phyloP scores from a whole-genome alignment of 768 basidiomycete species.

The Sistotremastrum suecicum region DNA sequence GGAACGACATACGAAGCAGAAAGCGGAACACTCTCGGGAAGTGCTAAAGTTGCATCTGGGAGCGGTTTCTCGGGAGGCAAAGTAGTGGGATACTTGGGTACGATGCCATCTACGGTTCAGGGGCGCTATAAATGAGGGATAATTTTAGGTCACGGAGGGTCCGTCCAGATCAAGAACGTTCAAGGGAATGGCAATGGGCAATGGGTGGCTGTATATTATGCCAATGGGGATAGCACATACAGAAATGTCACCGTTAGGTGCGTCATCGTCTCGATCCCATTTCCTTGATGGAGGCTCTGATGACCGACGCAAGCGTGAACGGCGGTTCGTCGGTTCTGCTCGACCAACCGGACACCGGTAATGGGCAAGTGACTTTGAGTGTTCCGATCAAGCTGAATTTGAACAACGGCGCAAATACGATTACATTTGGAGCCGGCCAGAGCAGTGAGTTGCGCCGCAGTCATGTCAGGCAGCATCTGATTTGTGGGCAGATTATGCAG shows the following conservation, averaged over 20 bases:
- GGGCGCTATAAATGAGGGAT: not conserved
- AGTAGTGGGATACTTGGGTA: slow-evolving; percentile 43
- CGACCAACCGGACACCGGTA: slow-evolving; percentile 45
- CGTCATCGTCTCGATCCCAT: slow-evolving; percentile 2
- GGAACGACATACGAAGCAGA: slow-evolving; percentile 48
- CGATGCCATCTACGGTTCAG: slow-evolving; percentile 1
- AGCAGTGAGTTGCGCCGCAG: slow-evolving; percentile 24
- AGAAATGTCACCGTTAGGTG: slow-evolving; percentile 47
- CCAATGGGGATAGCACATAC: slow-evolving; percentile 47
- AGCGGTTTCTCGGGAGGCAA: slow-evolving; percentile 37
- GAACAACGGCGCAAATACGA: slow-evolving; percentile 34
- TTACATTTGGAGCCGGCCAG: slow-evolving; percentile 36
- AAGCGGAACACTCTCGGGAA: slow-evolving; percentile 32
- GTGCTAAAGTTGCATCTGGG: slow-evolving; percentile 27
- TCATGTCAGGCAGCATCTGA: not conserved
- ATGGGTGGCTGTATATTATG: slow-evolving; percentile 49
- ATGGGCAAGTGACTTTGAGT: slow-evolving; percentile 36
- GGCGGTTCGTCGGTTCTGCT: slow-evolving; percentile 37
- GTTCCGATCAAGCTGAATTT: slow-evolving; percentile 41
- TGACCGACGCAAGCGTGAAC: slow-evolving; percentile 30
- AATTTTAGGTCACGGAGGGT: slow-evolving; percentile 37
- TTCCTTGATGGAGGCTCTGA: not conserved
- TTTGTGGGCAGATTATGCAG: slow-evolving; percentile 32
- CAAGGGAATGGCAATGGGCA: slow-evolving; percentile 38
- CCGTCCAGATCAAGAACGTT: slow-evolving; percentile 39